Conservation (phyloP, 257 asterid species). For the Nicotiana otophora region DNA sequence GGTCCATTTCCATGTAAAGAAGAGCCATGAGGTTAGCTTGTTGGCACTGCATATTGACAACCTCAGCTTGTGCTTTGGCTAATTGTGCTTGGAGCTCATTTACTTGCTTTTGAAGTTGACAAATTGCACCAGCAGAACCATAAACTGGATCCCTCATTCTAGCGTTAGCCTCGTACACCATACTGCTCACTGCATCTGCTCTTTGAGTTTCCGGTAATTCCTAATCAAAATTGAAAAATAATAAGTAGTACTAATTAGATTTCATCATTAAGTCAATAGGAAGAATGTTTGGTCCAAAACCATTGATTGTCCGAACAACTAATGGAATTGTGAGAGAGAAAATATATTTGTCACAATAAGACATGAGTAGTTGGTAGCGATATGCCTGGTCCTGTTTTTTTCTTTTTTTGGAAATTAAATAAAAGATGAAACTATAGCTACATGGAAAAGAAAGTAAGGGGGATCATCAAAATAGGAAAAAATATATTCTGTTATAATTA, state of each 20-base stretch:
- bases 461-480: not conserved
- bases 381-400: not conserved
- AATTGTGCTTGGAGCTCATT: slow-evolving; percentile 63
- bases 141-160: slow-evolving; percentile 77
- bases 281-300: not conserved
- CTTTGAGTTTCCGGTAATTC: slow-evolving; percentile 65
- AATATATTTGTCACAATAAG: not conserved
- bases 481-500: not conserved
- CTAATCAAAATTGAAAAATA: slow-evolving; percentile 17
- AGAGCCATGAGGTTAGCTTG: slow-evolving; percentile 66
- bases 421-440: not conserved
- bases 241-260: not conserved
- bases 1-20: slow-evolving; percentile 51
- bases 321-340: not conserved
- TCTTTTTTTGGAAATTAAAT: not conserved
- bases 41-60: slow-evolving; percentile 61
- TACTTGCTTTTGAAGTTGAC: slow-evolving; percentile 71
- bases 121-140: slow-evolving; percentile 73
- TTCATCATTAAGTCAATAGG: not conserved
- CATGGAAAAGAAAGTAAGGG: not conserved
- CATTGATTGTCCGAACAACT: not conserved
- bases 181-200: slow-evolving; percentile 76
- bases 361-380: slow-evolving; percentile 1
- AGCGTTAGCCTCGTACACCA: slow-evolving; percentile 83
- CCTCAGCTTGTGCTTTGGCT: slow-evolving; percentile 63